Evolutionary conservation across 2,329 filamentous ascomycete species (phyloP).

Genomic region (Sporothrix humicola): DNA sequence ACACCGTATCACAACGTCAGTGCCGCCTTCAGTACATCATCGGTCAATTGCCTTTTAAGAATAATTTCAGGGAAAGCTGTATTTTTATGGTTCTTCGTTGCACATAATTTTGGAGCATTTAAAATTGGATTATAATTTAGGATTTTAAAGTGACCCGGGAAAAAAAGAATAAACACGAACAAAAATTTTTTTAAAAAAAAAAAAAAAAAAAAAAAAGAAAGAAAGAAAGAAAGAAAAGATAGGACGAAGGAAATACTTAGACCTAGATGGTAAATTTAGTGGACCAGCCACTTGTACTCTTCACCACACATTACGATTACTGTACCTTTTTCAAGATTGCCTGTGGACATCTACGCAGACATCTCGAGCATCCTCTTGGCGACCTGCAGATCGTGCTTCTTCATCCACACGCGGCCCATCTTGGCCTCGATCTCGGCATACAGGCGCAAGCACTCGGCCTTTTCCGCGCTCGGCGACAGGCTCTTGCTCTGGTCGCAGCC

Average conservation of each 20-base stretch:
- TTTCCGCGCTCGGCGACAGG: neutral
- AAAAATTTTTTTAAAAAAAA: neutral
- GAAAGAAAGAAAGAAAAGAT: neutral
- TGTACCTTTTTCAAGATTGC: neutral
- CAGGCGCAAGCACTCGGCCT: neutral
- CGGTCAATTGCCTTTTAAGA: too few species aligned
- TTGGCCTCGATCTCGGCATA: slow-evolving; percentile 10
- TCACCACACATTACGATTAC: neutral
- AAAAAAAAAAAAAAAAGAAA: neutral
- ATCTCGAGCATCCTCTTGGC: neutral
- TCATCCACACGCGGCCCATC: slow-evolving; percentile 22
- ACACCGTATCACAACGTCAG: too few species aligned
- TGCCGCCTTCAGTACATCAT: too few species aligned
- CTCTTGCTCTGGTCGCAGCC: too few species aligned
- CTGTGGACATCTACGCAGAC: neutral
- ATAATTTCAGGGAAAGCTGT: too few species aligned
- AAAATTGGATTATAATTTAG: too few species aligned
- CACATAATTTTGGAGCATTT: too few species aligned
- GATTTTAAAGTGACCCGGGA: too few species aligned
- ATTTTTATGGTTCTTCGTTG: too few species aligned
- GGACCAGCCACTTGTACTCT: too few species aligned
- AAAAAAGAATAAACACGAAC: neutral
- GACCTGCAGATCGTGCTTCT: slow-evolving; percentile 21
- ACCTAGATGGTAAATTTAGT: too few species aligned
- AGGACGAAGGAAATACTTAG: neutral